Evolutionary conservation across 768 basidiomycete species (phyloP), one percentile per base, ranked within the genome.

Genomic region (Hericium alpestre): DNA sequence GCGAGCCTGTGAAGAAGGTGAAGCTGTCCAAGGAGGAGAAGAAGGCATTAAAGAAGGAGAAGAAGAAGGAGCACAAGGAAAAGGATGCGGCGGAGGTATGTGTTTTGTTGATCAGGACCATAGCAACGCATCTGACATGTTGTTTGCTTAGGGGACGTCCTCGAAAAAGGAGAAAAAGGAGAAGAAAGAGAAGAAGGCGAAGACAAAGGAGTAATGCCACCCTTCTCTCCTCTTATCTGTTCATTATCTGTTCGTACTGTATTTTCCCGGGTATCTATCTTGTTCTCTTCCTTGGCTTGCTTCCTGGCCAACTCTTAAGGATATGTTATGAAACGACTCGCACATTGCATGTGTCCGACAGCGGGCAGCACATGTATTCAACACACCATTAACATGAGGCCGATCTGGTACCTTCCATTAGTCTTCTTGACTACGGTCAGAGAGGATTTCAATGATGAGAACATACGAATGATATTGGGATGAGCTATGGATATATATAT

Each of bases 1-100:
- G 77, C 57, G 76, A 72, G 23, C 74, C 81, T 7, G 60, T 73
- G 53, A 90, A 89, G 73, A 90, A 90, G 73, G 75, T 76, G 57
- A 89, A 90, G 73, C 64, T 87, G 51, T 84, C 84, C 20, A 90
- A 90, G 71, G 87, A 90, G 71, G 88, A 91, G 73, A 89, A 89
- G 76, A 90, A 87, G 74, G 85, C 87, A 16, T 70, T 86, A 68
- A 90, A 88, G 71, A 89, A 86, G 71, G 84, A 83, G 47, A 79
- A 79, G 68, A 88, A 88, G 72, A 77, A 80, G 64, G 74, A 80
- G 63, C 78, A 72, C n/a, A 82, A 80, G 68, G 71, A 66, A 58
- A 65, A 66, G 38, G 78, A 77, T 18, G 76, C 62, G 18, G 74
- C 66, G 54, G 74, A 71, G 59, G 78, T 76, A 55, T 61, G 74